Evolutionary conservation across 2,329 filamentous ascomycete genomes (phyloP).

Genomic region (Mycosphaerella sp.): DNA sequence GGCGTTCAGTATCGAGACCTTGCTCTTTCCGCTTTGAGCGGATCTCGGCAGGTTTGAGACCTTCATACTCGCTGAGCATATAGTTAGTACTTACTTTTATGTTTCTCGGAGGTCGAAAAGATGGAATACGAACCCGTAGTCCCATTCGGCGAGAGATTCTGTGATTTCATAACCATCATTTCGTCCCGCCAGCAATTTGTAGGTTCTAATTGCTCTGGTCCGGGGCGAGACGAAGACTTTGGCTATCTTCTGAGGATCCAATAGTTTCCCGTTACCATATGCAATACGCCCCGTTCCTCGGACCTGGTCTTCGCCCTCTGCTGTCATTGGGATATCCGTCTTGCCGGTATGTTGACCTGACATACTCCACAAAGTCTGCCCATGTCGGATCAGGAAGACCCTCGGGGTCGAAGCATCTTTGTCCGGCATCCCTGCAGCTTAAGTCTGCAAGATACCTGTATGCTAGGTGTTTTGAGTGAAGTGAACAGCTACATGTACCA

Average conservation of each 20-base stretch:
- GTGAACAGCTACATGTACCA: neutral
- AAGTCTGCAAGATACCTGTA: neutral
- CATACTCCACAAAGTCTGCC: slow-evolving; percentile 93
- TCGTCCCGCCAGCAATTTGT: slow-evolving; percentile 41
- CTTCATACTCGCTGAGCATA: slow-evolving; percentile 57
- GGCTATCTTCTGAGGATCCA: slow-evolving; percentile 46
- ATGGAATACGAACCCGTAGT: slow-evolving; percentile 58
- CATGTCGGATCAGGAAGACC: slow-evolving; percentile 79
- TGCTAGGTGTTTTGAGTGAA: neutral
- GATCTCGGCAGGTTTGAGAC: slow-evolving; percentile 67
- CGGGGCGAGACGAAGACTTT: slow-evolving; percentile 49
- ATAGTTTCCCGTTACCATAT: slow-evolving; percentile 47
- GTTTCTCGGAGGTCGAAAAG: neutral
- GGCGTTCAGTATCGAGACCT: slow-evolving; percentile 48
- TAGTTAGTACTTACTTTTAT: neutral
- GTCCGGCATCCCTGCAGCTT: slow-evolving; percentile 29
- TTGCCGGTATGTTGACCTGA: slow-evolving; percentile 71
- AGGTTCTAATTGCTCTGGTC: slow-evolving; percentile 45
- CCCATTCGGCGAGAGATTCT: slow-evolving; percentile 73
- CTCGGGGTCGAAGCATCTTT: slow-evolving; percentile 53
- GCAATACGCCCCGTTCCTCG: slow-evolving; percentile 40
- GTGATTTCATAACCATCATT: slow-evolving; percentile 45
- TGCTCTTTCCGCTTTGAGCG: slow-evolving; percentile 52
- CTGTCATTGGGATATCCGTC: slow-evolving; percentile 80
- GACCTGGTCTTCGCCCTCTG: slow-evolving; percentile 65